phyloP scores from a whole-genome alignment of 108 stramenopile genomes.

The Nitzschia sp. region DNA sequence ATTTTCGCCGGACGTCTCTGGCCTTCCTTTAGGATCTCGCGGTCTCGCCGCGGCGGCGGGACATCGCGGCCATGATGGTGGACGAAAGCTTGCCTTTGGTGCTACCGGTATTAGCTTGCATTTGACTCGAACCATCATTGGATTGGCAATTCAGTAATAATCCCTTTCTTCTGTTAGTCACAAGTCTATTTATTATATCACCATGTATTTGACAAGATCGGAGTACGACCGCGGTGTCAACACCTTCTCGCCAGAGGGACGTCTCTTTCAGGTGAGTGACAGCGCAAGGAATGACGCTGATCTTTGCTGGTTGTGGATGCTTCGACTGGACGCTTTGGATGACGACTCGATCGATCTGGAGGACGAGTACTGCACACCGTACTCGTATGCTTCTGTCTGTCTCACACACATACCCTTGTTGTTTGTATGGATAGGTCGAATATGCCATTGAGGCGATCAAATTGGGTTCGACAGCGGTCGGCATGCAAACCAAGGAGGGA shows the following conservation, averaged over 20 bases:
- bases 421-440: slow-evolving; percentile 72
- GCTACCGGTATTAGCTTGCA: no score
- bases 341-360: no score
- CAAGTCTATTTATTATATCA: not conserved
- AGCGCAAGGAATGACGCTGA: no score
- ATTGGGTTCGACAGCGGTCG: slow-evolving; percentile 97
- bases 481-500: slow-evolving; percentile 94
- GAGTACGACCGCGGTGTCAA: slow-evolving; percentile 99
- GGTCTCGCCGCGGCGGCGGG: not conserved
- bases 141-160: not conserved
- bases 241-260: slow-evolving; percentile 99
- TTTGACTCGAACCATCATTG: not conserved
- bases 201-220: slow-evolving; percentile 93
- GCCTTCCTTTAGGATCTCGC: slow-evolving; percentile 3
- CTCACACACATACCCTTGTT: not conserved
- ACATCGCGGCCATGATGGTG: not conserved
- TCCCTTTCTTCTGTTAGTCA: not conserved
- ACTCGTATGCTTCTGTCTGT: no score
- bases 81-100: no score
- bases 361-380: no score
- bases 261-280: slow-evolving; percentile 89
- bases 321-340: no score
- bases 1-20: slow-evolving; percentile 12
- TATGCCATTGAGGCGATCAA: slow-evolving; percentile 99
- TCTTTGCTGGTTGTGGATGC: no score